phyloP scores from a whole-genome alignment of 139 green algal species.

The Chlamydomonas eustigma region DNA sequence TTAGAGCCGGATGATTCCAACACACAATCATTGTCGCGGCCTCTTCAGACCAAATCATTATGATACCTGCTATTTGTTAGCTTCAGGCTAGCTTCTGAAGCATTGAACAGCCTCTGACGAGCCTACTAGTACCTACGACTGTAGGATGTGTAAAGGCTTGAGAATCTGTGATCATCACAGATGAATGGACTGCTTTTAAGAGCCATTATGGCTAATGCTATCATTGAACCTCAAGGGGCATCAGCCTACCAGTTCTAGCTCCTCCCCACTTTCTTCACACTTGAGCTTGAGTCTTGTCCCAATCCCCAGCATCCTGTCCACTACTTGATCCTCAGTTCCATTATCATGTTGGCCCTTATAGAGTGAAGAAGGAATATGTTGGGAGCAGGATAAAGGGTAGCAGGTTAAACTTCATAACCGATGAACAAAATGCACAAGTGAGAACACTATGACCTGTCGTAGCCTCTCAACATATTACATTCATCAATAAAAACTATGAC shows the following conservation, averaged over 20 bases:
- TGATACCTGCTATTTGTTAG: neutral
- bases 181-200: too few relatives aligned
- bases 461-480: too few relatives aligned
- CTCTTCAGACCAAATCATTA: neutral
- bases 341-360: neutral
- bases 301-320: constrained; percentile 86
- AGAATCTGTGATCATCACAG: too few relatives aligned
- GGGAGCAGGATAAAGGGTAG: neutral
- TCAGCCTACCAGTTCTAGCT: constrained; percentile 50
- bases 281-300: constrained; percentile 64
- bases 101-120: too few relatives aligned
- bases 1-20: neutral
- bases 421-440: too few relatives aligned
- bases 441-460: too few relatives aligned
- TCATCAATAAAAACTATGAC: too few relatives aligned
- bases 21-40: neutral
- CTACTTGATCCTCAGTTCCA: constrained; percentile 7
- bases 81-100: neutral
- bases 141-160: too few relatives aligned
- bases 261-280: constrained; percentile 78
- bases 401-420: neutral
- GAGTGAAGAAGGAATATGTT: too few relatives aligned
- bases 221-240: too few relatives aligned
- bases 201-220: too few relatives aligned
- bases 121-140: too few relatives aligned